phyloP scores from a whole-genome alignment of 2,329 filamentous ascomycete species.

The Fusarium sp. region DNA sequence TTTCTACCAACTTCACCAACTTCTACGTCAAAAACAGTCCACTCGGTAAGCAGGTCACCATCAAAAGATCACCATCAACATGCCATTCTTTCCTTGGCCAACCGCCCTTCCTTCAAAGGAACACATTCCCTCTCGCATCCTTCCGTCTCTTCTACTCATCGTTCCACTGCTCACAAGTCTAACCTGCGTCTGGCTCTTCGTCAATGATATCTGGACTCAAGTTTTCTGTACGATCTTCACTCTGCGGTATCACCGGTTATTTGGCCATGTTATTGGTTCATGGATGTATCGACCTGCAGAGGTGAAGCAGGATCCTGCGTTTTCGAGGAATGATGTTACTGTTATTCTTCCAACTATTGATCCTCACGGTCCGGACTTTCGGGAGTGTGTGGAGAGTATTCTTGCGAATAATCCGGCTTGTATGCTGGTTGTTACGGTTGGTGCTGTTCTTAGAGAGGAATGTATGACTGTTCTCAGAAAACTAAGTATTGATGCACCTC shows the following conservation, averaged over 20 bases:
- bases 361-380: slow-evolving; percentile 51
- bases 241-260: slow-evolving; percentile 54
- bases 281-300: slow-evolving; percentile 50
- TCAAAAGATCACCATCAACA: neutral
- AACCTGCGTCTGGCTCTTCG: slow-evolving; percentile 16
- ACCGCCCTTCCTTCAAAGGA: neutral
- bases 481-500: neutral
- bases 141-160: slow-evolving; percentile 5
- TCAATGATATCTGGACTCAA: slow-evolving; percentile 23
- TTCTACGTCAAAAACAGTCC: neutral
- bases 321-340: slow-evolving; percentile 52
- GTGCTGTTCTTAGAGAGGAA: slow-evolving; percentile 36
- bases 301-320: slow-evolving; percentile 40
- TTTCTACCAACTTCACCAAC: neutral
- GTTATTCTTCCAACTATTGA: slow-evolving; percentile 62
- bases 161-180: neutral
- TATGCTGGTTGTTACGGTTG: slow-evolving; percentile 57
- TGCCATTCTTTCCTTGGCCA: neutral
- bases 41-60: neutral
- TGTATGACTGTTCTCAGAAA: slow-evolving; percentile 24
- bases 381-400: slow-evolving; percentile 51
- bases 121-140: neutral
- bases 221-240: slow-evolving; percentile 44
- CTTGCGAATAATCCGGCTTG: slow-evolving; percentile 48
- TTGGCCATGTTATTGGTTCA: slow-evolving; percentile 53